A percentile compares a stretch with the other conserved stretches of the same genome.
These are phyloP conservation scores for Epichloe sylvatica DNA, from an alignment of 2,329 filamentous ascomycete genomes.

Conservation along the genomic window DNA sequence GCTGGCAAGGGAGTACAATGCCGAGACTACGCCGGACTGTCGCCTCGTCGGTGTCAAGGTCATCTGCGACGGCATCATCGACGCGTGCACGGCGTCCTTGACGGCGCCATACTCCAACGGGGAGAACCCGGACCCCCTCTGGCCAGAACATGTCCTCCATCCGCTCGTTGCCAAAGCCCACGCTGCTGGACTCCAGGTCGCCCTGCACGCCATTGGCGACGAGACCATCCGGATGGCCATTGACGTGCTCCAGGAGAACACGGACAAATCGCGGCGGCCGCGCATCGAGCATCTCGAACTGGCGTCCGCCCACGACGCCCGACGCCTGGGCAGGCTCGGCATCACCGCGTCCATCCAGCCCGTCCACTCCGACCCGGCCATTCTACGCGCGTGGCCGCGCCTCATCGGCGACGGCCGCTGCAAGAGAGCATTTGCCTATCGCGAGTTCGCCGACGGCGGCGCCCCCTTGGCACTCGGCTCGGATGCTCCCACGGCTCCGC, in stretches of 20 bases:
- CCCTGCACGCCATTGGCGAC: slow-evolving; percentile 53
- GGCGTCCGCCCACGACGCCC: slow-evolving; percentile 38
- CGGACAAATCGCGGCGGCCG: slow-evolving; percentile 35
- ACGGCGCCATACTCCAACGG: slow-evolving; percentile 43
- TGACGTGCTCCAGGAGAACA: slow-evolving; percentile 34
- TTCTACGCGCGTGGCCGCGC: slow-evolving; percentile 45
- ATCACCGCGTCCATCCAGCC: slow-evolving; percentile 48
- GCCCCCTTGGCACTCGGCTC: slow-evolving; percentile 43
- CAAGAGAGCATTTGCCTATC: slow-evolving; percentile 47
- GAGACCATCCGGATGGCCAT: slow-evolving; percentile 42
- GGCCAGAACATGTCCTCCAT: slow-evolving; percentile 36
- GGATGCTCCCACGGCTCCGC: slow-evolving; percentile 46
- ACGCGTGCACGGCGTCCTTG: slow-evolving; percentile 49
- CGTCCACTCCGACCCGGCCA: slow-evolving; percentile 46
- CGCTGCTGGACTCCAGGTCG: slow-evolving; percentile 41
- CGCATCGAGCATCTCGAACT: slow-evolving; percentile 54
- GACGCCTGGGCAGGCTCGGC: slow-evolving; percentile 40
- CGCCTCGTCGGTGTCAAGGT: slow-evolving; percentile 49
- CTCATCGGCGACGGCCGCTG: slow-evolving; percentile 41
- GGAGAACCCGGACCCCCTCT: slow-evolving; percentile 34
- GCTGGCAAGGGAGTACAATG: slow-evolving; percentile 23
- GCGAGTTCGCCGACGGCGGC: slow-evolving; percentile 42
- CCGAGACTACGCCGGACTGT: slow-evolving; percentile 21
- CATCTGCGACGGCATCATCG: slow-evolving; percentile 51
- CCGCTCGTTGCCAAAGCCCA: slow-evolving; percentile 41